Evolutionary conservation across 2,329 filamentous ascomycete species (phyloP), one percentile per base, ranked within the genome.

Genomic region (Ceratocystis cubensis): DNA sequence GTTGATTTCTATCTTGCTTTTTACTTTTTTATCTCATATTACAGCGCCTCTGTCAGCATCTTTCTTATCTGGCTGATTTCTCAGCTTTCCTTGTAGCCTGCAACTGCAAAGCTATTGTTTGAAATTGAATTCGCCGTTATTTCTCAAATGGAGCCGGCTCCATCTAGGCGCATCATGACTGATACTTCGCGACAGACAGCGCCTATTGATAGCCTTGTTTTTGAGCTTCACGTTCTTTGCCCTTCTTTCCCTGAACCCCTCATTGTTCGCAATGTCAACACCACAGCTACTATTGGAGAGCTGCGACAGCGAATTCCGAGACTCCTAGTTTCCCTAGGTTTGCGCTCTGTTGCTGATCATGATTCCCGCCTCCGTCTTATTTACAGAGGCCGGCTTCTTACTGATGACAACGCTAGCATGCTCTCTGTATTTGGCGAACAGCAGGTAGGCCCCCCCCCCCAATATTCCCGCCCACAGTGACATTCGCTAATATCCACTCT

Each of bases 311-410:
- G 76, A 72, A 84, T 87, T 67, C 80, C 82, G 41, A 77, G 83
- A 70, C 71, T 73, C 2, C 72, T 86, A 10, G 28, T 53, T 74
- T 77, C 28, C 73, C 79, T 57, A 80, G 78, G 64, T 83, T 83
- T 2, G 70, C 77, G 64, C 20, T 48, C 64, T 45, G 37, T 41
- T 50, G 37, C 48, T 4, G 48, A 50, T 13, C 37, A 46, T 17
- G 78, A 84, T 68, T 78, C 83, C 44, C 77, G 80, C 44, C 82
- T 86, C 72, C 78, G 84, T 53, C 74, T 87, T 67, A 87, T 87
- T 46, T 80, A 86, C 71, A 78, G 81, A 53, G 84, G 84, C 0
- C 80, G 83, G 45, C 77, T 84, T 61, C 74, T 87, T 61, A 73
- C 76, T 37, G 79, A 79, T 63, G 82, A 85, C 46, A 74, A 75